Percentiles rank a stretch among this genome's conserved stretches.
phyloP scores from a whole-genome alignment of 1,284 basidiomycete genomes.

The Rhodotorula sp. region DNA sequence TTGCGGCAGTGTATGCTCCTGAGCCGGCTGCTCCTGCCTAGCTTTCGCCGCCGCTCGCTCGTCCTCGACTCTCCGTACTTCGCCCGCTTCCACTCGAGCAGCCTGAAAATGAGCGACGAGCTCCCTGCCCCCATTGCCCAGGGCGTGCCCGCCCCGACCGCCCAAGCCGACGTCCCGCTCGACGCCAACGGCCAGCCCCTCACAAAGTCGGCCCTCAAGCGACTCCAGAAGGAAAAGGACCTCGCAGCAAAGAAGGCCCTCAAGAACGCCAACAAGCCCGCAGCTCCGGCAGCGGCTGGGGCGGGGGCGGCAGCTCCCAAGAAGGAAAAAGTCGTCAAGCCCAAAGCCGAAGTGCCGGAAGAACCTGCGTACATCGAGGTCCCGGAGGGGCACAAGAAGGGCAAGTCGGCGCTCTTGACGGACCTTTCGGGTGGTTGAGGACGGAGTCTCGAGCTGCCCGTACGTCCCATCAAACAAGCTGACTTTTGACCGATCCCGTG shows the following conservation, averaged over 20 bases:
- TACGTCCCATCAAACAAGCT: too few relatives aligned
- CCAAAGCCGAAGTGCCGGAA: slow-evolving; percentile 27
- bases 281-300: neutral
- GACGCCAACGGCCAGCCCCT: slow-evolving; percentile 23
- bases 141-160: slow-evolving; percentile 1
- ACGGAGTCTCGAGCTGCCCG: neutral
- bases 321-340: slow-evolving; percentile 34
- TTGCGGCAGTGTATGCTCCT: neutral
- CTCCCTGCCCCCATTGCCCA: neutral
- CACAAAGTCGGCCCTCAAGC: slow-evolving; percentile 40
- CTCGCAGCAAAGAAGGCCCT: slow-evolving; percentile 41
- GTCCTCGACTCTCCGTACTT: neutral
- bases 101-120: slow-evolving; percentile 2
- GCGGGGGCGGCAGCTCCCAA: slow-evolving; percentile 8
- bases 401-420: slow-evolving; percentile 8
- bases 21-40: neutral
- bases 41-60: neutral
- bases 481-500: too few relatives aligned
- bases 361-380: slow-evolving; percentile 35
- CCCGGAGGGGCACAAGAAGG: slow-evolving; percentile 37
- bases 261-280: slow-evolving; percentile 24
- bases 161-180: slow-evolving; percentile 9
- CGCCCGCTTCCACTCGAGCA: neutral
- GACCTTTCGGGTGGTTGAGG: too few relatives aligned
- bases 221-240: slow-evolving; percentile 38